Percentiles rank a stretch among this genome's conserved stretches.
Evolutionary conservation across 805 yeast genomes (phyloP).

Genomic region (Lachancea waltii): DNA sequence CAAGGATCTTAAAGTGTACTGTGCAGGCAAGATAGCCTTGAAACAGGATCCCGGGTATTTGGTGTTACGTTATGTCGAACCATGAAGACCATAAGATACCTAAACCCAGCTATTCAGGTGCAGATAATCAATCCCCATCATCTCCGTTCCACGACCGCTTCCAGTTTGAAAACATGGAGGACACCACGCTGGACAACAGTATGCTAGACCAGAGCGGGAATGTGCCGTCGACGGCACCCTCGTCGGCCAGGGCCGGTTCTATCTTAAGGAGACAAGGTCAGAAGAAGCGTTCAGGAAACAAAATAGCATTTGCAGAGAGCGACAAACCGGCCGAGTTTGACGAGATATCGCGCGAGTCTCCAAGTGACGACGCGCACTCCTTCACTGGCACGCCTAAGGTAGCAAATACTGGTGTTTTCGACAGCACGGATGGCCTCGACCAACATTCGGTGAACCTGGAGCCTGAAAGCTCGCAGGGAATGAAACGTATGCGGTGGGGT

Average conservation of each 20-base stretch:
- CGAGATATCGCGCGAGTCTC: constrained; percentile 13
- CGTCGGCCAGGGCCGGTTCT: constrained; percentile 13
- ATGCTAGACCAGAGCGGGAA: constrained; percentile 7
- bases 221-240: constrained; percentile 6
- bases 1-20: background rate
- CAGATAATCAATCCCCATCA: constrained; percentile 13
- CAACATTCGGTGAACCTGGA: background rate
- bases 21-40: background rate
- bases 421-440: constrained; percentile 3
- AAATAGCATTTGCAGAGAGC: constrained; percentile 16
- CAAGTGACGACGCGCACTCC: constrained; percentile 21
- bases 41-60: background rate
- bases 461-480: constrained; percentile 20
- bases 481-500: constrained; percentile 85
- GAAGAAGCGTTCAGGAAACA: constrained; percentile 6
- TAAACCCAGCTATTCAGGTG: constrained; percentile 2
- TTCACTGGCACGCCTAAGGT: constrained; percentile 26
- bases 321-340: constrained; percentile 16
- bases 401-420: constrained; percentile 11
- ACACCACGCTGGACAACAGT: constrained; percentile 4
- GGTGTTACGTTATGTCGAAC: background rate
- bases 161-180: constrained; percentile 17
- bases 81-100: background rate
- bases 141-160: constrained; percentile 30
- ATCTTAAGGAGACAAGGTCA: constrained; percentile 15